Evolutionary conservation across 1,284 basidiomycete species (phyloP), one percentile per base, ranked within the genome.

Genomic region (Chalciporus sp.): DNA sequence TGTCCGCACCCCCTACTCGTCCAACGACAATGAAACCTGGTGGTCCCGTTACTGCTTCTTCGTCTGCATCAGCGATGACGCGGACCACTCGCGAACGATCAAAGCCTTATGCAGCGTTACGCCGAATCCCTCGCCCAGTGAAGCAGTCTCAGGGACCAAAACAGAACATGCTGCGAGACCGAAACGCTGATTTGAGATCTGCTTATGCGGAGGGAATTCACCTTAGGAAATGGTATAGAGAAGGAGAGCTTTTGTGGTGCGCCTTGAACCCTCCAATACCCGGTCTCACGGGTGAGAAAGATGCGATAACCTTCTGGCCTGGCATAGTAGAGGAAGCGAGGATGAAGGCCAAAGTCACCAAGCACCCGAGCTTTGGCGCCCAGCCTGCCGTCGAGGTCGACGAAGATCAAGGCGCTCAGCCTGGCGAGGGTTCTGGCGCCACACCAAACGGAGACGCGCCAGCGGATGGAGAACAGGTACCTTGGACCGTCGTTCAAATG

Each of bases 201-300:
- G 68, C 81, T 4, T 75, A 79, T 54, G 67, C 74, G 5, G 70
- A 69, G 0, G 67, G 61, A 19, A 42, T 67, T 17, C 47, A 63
- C 23, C 66, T 80, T 16, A 77, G 77, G 42, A 75, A 85, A 47
- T 83, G 79, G 76, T 87, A 80, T 62, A 76, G 90, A 54, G 77
- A 81, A 29, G 84, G 83, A 19, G 90, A 93, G 67, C 62, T 92
- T 20, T 75, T 93, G 7, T 93, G 90, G 90, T 87, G 83, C 54
- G 75, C 77, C 16, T 69, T 93, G 29, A 68, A 77, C 37, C 64
- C 71, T 4, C 77, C 85, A 0, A 85, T 91, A 49, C 57, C 64
- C 12, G 73, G 71, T 0, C 64, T 73, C 4, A 68, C 70, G 2
- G 72, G 72, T 1, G 63, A 69, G 31, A 73, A 71, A 16, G 73